Conservation (phyloP, 2,329 filamentous ascomycete species). For the Penicillium brevicompactum region DNA sequence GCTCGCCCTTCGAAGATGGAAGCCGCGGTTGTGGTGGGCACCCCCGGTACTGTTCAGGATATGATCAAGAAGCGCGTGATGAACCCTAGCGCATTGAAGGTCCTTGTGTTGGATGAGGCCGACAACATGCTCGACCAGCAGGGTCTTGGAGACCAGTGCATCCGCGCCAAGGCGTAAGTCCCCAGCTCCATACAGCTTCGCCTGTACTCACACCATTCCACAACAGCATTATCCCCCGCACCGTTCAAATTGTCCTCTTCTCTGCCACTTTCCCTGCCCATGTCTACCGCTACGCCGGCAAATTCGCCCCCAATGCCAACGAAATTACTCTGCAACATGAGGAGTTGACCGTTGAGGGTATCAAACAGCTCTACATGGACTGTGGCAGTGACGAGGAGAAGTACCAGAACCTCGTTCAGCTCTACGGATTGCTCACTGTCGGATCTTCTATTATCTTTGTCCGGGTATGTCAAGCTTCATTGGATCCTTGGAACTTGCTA, state of each 20-base stretch:
- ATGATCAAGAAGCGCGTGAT: constrained; percentile 77
- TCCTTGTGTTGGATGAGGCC: constrained; percentile 92
- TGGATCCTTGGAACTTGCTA: constrained; percentile 12
- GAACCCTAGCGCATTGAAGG: constrained; percentile 69
- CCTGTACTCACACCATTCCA: constrained; percentile 32
- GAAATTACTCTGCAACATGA: constrained; percentile 84
- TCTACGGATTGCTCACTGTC: constrained; percentile 95
- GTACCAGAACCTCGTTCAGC: constrained; percentile 83
- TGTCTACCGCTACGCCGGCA: constrained; percentile 79
- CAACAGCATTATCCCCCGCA: constrained; percentile 69
- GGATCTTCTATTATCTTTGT: constrained; percentile 98
- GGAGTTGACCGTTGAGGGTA: constrained; percentile 93
- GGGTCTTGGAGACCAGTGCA: constrained; percentile 91
- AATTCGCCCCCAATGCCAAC: constrained; percentile 84
- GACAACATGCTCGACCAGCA: constrained; percentile 99
- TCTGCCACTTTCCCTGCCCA: constrained; percentile 90
- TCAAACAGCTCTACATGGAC: constrained; percentile 97
- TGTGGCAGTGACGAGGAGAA: constrained; percentile 81
- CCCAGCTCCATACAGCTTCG: neutral
- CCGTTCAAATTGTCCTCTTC: constrained; percentile 88
- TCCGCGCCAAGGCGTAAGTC: constrained; percentile 80
- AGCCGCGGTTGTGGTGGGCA: constrained; percentile 84
- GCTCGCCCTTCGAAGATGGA: constrained; percentile 69
- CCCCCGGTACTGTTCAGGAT: constrained; percentile 90
- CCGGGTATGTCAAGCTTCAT: constrained; percentile 59